Evolutionary conservation across 1,284 basidiomycete species (phyloP), one percentile per base, ranked within the genome.

Genomic region (Marasmius tenuissimus): DNA sequence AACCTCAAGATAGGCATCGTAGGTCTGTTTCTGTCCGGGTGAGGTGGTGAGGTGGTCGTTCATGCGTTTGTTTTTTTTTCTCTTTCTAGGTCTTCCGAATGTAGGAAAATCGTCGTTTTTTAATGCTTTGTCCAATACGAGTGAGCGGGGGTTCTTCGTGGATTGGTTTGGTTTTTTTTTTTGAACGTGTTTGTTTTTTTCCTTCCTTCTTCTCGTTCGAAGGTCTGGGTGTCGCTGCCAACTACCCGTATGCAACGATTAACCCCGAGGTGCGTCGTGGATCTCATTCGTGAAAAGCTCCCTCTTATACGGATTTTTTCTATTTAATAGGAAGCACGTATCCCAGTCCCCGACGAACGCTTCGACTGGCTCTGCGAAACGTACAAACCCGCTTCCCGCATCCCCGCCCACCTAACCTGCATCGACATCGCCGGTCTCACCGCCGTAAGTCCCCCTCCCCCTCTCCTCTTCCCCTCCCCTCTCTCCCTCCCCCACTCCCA

Each of bases 391-490:
- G 85, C 81, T 35, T 90, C 88, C 22, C 88, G 90, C 68, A 85
- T 99, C 47, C 96, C 97, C 9, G 97, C 97, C 11, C 96, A 96
- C 79, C 83, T 99, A 64, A 99, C 97, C 22, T 97, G 94, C 75
- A 97, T 99, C 75, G 97, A 99, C 79, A 99, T 99, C 72, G 97
- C 97, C 67, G 97, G 97, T 77, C 82, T 99, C 58, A 98, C 97
- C 45, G 93, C 94, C 58, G 93, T 93, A 72, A 63, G 87, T 79
- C 14, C 22, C 35, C 18, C 33, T 45, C 22, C 22, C 16, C 14
- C 57, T 51, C 34, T 14, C 12, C 16, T 18, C n/a, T n/a, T 16
- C 22, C 35, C 18, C 33, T 45, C 22, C 22, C 16, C 57, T 51
- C 34, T 14, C 12, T 12, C 34, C n/a, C n/a, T n/a, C n/a, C n/a